These are phyloP conservation scores for Ustulina deusta DNA, from an alignment of 2,329 filamentous ascomycete genomes.

Conservation along the genomic window DNA sequence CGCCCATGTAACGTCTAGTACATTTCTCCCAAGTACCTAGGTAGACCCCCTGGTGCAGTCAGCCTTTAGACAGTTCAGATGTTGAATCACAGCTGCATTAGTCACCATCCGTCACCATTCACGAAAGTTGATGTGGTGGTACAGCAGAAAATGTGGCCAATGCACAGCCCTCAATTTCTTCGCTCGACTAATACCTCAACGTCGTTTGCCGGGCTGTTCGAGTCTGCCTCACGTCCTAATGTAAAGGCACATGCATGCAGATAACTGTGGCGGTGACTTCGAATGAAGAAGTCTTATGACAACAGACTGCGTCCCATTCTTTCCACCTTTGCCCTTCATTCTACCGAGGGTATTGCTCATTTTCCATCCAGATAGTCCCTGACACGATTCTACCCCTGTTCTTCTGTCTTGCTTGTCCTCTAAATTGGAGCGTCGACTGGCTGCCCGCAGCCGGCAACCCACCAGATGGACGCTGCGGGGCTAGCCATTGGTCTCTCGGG, in stretches of 20 bases:
- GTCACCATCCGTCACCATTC: not conserved
- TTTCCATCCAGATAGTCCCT: not conserved
- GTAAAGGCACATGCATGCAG: not conserved
- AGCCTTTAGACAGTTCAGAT: no score
- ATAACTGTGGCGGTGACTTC: no score
- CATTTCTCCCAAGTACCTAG: not conserved
- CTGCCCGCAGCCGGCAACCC: slow-evolving; percentile 5
- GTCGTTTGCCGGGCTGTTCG: no score
- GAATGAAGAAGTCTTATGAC: not conserved
- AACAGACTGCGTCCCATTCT: not conserved
- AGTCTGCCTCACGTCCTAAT: not conserved
- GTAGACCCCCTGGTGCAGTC: no score
- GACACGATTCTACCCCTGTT: not conserved
- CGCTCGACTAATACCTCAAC: no score
- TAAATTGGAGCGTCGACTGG: not conserved
- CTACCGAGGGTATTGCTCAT: not conserved
- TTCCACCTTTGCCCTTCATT: not conserved
- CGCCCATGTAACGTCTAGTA: not conserved
- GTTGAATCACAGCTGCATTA: not conserved
- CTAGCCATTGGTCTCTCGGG: slow-evolving; percentile 40
- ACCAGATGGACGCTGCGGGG: slow-evolving; percentile 35
- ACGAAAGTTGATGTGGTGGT: not conserved
- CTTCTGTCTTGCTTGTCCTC: not conserved
- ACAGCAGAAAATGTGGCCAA: not conserved
- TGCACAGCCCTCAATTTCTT: no score